phyloP scores from a whole-genome alignment of 805 yeast genomes.

The Pichia phayaonensis region DNA sequence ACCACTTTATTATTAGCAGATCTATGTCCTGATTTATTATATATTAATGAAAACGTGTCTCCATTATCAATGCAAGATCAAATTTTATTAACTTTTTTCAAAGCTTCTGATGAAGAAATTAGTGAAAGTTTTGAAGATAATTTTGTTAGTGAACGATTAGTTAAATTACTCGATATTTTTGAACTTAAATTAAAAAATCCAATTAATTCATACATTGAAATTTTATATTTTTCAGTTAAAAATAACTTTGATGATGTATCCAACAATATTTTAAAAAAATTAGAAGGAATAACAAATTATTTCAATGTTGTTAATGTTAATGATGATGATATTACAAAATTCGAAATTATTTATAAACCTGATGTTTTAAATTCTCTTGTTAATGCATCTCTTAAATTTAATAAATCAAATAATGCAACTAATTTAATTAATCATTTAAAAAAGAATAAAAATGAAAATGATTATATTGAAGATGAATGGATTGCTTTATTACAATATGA shows the following conservation, averaged over 20 bases:
- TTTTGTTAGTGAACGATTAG: conserved; percentile 17
- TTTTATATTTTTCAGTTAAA: conserved; percentile 25
- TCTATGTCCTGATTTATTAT: conserved; percentile 12
- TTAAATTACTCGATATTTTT: conserved; percentile 14
- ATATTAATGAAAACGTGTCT: conserved; percentile 2
- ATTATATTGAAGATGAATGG: conserved; percentile 20
- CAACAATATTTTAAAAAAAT: conserved; percentile 13
- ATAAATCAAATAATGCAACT: conserved; percentile 13
- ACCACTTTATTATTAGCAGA: conserved; percentile 19
- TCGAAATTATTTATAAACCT: conserved; percentile 14
- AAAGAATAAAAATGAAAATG: conserved; percentile 6
- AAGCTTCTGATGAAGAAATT: conserved; percentile 25
- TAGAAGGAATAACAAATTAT: conserved; percentile 13
- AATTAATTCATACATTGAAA: conserved; percentile 21
- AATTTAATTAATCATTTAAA: conserved; percentile 13
- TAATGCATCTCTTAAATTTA: conserved; percentile 19
- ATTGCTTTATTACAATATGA: conserved; percentile 20
- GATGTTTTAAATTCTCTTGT: conserved; percentile 25
- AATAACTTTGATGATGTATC: conserved; percentile 23
- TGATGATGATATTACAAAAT: background rate
- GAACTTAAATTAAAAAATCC: conserved; percentile 16
- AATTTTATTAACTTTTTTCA: conserved; percentile 18
- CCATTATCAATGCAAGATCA: conserved; percentile 5
- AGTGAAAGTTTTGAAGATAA: conserved; percentile 22
- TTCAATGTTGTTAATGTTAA: conserved; percentile 14